Evolutionary conservation across 441 rosid genomes (phyloP).

Genomic region (Adansonia grandidieri): DNA sequence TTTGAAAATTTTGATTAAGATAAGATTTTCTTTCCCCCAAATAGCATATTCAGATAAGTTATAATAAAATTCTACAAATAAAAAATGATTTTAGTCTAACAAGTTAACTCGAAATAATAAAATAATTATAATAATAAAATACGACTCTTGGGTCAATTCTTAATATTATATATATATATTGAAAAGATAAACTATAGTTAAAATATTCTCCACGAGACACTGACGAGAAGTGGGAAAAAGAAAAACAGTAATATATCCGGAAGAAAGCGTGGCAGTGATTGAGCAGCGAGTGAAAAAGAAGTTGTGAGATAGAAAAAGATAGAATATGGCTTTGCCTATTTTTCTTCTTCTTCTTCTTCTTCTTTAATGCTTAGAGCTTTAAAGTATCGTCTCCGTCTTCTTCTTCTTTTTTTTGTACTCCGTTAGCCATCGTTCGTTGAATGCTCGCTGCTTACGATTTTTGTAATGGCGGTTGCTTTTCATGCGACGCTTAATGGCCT

Average conservation of each 20-base stretch:
- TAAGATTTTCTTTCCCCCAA: not conserved
- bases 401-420: constrained; percentile 22
- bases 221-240: not conserved
- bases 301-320: not conserved
- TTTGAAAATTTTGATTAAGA: not conserved
- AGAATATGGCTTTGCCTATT: constrained; percentile 17
- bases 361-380: constrained; percentile 19
- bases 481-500: constrained; percentile 1
- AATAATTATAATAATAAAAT: not conserved
- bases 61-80: not conserved
- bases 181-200: not conserved
- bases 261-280: constrained; percentile 26
- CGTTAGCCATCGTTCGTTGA: not conserved
- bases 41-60: not conserved
- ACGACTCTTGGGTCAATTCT: not conserved
- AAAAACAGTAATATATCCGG: not conserved
- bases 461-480: not conserved
- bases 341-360: constrained; percentile 15
- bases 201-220: not conserved
- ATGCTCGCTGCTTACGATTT: not conserved
- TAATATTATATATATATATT: not conserved
- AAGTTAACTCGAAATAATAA: not conserved
- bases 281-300: constrained; percentile 17
- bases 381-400: not conserved
- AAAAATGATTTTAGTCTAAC: not conserved